Conservation (phyloP, 345 rosid genomes). For the Aegle marmelos region DNA sequence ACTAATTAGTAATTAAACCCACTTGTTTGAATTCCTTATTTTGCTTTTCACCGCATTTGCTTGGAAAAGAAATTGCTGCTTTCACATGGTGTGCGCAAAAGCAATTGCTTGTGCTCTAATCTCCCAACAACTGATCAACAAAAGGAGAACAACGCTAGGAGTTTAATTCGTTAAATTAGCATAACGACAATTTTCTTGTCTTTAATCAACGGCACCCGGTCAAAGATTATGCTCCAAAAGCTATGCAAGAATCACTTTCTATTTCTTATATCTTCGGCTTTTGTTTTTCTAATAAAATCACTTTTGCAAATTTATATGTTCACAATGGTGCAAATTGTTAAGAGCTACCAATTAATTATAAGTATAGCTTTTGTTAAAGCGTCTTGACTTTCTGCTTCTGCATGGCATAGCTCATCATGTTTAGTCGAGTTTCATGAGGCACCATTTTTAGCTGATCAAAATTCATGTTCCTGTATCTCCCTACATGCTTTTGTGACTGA, state of each 20-base stretch:
- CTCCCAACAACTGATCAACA: background rate
- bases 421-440: background rate
- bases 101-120: background rate
- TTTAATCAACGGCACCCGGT: conserved; percentile 16
- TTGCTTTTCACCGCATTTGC: conserved; percentile 3
- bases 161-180: background rate
- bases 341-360: background rate
- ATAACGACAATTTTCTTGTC: conserved; percentile 2
- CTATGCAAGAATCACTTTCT: conserved; percentile 11
- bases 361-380: conserved; percentile 16
- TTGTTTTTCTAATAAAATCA: conserved; percentile 2
- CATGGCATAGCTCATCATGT: background rate
- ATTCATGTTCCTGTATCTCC: background rate
- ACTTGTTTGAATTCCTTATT: background rate
- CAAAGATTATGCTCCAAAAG: conserved; percentile 39
- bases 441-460: conserved; percentile 12
- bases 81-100: background rate
- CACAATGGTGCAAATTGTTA: conserved; percentile 5
- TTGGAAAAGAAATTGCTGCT: conserved; percentile 22
- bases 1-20: background rate
- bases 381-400: background rate
- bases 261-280: background rate
- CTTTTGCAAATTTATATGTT: conserved; percentile 20
- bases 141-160: conserved; percentile 1
- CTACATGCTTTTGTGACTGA: background rate